Evolutionary conservation across 1,284 basidiomycete species (phyloP).

Genomic region (Bondarzewia mesenterica): DNA sequence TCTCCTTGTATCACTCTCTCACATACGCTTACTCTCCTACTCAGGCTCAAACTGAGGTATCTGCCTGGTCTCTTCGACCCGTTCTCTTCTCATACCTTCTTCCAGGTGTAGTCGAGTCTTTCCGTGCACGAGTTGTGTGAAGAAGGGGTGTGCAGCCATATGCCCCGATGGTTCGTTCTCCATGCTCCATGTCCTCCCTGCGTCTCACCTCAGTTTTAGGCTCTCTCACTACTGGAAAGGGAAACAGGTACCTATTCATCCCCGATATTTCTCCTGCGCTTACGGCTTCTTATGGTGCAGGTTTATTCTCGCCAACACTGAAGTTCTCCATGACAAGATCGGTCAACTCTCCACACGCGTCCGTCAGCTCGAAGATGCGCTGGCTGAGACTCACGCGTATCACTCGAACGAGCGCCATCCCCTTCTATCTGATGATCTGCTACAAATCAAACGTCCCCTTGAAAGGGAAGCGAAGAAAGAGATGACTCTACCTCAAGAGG

Average conservation of each 20-base stretch:
- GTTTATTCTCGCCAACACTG: slow-evolving; percentile 63
- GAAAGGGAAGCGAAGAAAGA: slow-evolving; percentile 45
- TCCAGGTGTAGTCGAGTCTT: slow-evolving; percentile 53
- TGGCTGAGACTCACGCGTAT: slow-evolving; percentile 39
- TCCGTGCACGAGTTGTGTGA: slow-evolving; percentile 60
- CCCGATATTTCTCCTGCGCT: background rate
- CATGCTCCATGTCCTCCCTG: slow-evolving; percentile 1
- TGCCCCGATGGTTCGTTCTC: slow-evolving; percentile 45
- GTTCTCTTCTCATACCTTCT: slow-evolving; percentile 7
- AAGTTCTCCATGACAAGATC: slow-evolving; percentile 61
- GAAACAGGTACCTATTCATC: slow-evolving; percentile 40
- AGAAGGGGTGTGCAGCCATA: slow-evolving; percentile 58
- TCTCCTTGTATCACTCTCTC: slow-evolving; percentile 3
- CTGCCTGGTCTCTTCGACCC: slow-evolving; percentile 12
- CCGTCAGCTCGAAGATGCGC: slow-evolving; percentile 55
- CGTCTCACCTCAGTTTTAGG: slow-evolving; percentile 25
- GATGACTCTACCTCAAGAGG: slow-evolving; percentile 27
- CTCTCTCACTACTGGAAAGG: slow-evolving; percentile 64
- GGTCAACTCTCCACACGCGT: slow-evolving; percentile 49
- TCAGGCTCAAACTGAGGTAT: slow-evolving; percentile 57
- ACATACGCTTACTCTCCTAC: slow-evolving; percentile 8
- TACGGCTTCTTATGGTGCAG: slow-evolving; percentile 22
- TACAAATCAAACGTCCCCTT: slow-evolving; percentile 55
- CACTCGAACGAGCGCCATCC: slow-evolving; percentile 43
- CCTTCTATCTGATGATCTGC: slow-evolving; percentile 48